Evolutionary conservation across 768 basidiomycete genomes (phyloP).

Genomic region (Dendrothele bispora): DNA sequence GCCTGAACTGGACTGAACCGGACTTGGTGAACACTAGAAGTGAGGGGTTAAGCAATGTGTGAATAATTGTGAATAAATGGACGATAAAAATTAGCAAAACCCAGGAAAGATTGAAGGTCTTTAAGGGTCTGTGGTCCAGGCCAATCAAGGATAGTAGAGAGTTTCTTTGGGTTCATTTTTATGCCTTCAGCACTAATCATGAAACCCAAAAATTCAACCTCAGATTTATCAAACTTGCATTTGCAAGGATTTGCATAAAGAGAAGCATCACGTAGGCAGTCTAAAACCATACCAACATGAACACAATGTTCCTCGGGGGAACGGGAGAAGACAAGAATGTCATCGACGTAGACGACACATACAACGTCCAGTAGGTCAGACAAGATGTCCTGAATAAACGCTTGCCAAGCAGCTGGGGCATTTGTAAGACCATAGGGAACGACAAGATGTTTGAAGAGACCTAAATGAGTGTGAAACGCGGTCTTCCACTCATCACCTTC

Average conservation of each 20-base stretch:
- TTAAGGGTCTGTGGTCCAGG: conserved; percentile 23
- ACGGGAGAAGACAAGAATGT: conserved; percentile 44
- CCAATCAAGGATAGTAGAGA: conserved; percentile 36
- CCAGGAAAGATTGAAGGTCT: conserved; percentile 33
- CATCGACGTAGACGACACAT: conserved; percentile 42
- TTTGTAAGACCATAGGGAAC: conserved; percentile 40
- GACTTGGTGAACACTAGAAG: no score
- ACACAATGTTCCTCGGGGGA: conserved; percentile 29
- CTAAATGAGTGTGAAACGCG: conserved; percentile 35
- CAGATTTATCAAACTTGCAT: conserved; percentile 33
- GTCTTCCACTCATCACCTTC: conserved; percentile 45
- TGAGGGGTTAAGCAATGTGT: conserved; percentile 20
- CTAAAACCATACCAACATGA: conserved; percentile 32
- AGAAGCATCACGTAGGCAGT: conserved; percentile 23
- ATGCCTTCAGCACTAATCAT: conserved; percentile 23
- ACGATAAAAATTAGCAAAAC: conserved; percentile 33
- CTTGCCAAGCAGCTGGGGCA: conserved; percentile 41
- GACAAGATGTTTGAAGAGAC: conserved; percentile 38
- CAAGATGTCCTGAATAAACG: conserved; percentile 40
- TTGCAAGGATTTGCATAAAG: conserved; percentile 40
- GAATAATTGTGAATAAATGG: conserved; percentile 26
- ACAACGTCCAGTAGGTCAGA: conserved; percentile 34
- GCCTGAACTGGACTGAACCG: no score
- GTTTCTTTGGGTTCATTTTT: conserved; percentile 38
- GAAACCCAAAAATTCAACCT: conserved; percentile 42